These are phyloP conservation scores for Serendipita indica DNA, from an alignment of 768 basidiomycete species.

Conservation along the genomic window DNA sequence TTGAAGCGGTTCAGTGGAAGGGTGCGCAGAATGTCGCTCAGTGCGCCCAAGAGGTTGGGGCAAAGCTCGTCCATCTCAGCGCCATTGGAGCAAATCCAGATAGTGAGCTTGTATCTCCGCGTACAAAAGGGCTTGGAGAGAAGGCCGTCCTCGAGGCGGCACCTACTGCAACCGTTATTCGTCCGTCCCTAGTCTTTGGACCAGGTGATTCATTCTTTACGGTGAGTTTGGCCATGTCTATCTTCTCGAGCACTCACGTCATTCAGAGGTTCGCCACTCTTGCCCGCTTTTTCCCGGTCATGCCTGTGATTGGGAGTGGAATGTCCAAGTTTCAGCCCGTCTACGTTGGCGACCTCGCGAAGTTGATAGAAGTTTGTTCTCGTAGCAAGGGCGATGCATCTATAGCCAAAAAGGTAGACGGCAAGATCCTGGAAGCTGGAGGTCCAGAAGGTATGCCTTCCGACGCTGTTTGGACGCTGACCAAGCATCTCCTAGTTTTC, in stretches of 20 bases:
- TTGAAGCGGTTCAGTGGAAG: slow-evolving; percentile 45
- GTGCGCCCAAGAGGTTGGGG: slow-evolving; percentile 36
- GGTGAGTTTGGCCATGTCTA: slow-evolving; percentile 26
- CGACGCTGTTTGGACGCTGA: slow-evolving; percentile 22
- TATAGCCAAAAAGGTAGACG: slow-evolving; percentile 24
- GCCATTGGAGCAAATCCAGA: slow-evolving; percentile 56
- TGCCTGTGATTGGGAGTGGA: slow-evolving; percentile 70
- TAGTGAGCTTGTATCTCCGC: slow-evolving; percentile 43
- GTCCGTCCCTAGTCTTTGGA: slow-evolving; percentile 63
- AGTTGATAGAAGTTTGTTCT: slow-evolving; percentile 42
- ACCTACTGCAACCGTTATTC: slow-evolving; percentile 42
- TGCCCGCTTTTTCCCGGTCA: slow-evolving; percentile 44
- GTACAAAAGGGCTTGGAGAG: slow-evolving; percentile 52
- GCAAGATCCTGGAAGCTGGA: slow-evolving; percentile 35
- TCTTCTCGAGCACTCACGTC: neutral
- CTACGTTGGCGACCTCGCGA: slow-evolving; percentile 53
- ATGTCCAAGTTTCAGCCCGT: slow-evolving; percentile 53
- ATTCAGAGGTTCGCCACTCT: slow-evolving; percentile 46
- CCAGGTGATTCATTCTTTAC: slow-evolving; percentile 64
- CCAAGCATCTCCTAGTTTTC: slow-evolving; percentile 31
- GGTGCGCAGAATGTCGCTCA: slow-evolving; percentile 54
- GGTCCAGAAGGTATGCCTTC: slow-evolving; percentile 34
- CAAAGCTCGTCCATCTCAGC: slow-evolving; percentile 50
- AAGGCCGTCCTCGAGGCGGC: slow-evolving; percentile 32
- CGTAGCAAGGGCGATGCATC: slow-evolving; percentile 29